Evolutionary conservation across 352 stramenopile genomes (phyloP), one percentile per base, ranked within the genome.

Genomic region (Albugo laibachii): DNA sequence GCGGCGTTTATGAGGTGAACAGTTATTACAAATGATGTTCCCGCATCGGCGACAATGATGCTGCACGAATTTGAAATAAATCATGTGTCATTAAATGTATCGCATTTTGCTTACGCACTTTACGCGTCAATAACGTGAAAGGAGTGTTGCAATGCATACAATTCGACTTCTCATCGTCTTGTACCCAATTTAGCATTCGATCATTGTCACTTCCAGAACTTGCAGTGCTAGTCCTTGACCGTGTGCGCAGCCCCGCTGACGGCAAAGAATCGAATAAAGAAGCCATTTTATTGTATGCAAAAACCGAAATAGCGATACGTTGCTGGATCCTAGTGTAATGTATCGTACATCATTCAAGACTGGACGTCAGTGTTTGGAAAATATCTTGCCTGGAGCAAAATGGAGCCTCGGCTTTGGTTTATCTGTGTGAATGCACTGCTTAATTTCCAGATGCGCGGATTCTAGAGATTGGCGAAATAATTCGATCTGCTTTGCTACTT

Each of bases 141-240:
- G 64, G 63, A 45, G 73, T 83, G 50, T 89, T 85, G 63, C 76
- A 89, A 54, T 83, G 74, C 76, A 89, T 89, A 53, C 76, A 89
- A 55, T 89, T 86, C 48, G 61, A 62, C 3, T 73, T 84, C 49
- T 89, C 73, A 43, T 89, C 74, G 53, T 89, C 76, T 53, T 79
- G 81, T 35, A 89, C 71, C 76, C 76, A 89, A 49, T 84, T 67
- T 31, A 89, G 56, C 19, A 66, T 49, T 15, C 74, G 69, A 46
- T 83, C 74, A n/a, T 62, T 62, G 15, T 43, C 50, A 11, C 42
- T 57, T 5, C 54, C 47, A 36, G 39, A 50, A n/a, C 44, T 48
- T 13, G 16, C 38, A 1, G 47, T 52, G 10, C 45, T 48, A 44
- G 2, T 35, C 41, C 10, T 57, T 54, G 15, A 56, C 56, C 31